phyloP scores from a whole-genome alignment of 1,284 basidiomycete genomes.

The Ceratobasidium sp. region DNA sequence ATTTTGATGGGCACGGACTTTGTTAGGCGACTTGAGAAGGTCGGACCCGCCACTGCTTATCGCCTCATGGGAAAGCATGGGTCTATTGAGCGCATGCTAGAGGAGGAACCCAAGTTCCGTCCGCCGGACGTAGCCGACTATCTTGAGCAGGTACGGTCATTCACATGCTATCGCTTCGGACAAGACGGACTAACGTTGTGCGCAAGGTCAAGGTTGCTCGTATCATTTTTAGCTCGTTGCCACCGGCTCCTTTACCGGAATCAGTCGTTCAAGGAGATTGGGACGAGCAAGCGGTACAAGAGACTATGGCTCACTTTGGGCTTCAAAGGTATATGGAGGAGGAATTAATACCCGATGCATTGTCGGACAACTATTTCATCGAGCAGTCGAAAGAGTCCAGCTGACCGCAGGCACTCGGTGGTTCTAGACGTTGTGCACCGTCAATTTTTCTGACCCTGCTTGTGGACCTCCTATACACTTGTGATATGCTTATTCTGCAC shows the following conservation, averaged over 20 bases:
- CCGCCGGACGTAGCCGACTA: slow-evolving; percentile 47
- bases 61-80: slow-evolving; percentile 76
- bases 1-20: slow-evolving; percentile 92
- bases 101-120: slow-evolving; percentile 52
- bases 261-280: slow-evolving; percentile 18
- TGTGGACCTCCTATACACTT: not conserved
- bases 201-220: slow-evolving; percentile 54
- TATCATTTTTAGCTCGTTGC: slow-evolving; percentile 55
- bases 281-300: slow-evolving; percentile 38
- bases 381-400: slow-evolving; percentile 21
- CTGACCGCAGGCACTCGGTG: not conserved
- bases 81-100: slow-evolving; percentile 78
- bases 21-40: slow-evolving; percentile 79
- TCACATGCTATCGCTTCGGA: slow-evolving; percentile 3
- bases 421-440: not conserved
- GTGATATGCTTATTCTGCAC: not conserved
- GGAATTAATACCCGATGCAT: slow-evolving; percentile 15
- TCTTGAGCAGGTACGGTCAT: slow-evolving; percentile 45
- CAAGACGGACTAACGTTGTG: not conserved
- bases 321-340: slow-evolving; percentile 12
- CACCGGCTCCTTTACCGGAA: slow-evolving; percentile 51
- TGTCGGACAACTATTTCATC: slow-evolving; percentile 29
- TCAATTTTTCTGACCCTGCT: not conserved
- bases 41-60: slow-evolving; percentile 81
- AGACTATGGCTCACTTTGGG: slow-evolving; percentile 35